phyloP scores from a whole-genome alignment of 257 asterid genomes.

The Thymus mandschuricus region DNA sequence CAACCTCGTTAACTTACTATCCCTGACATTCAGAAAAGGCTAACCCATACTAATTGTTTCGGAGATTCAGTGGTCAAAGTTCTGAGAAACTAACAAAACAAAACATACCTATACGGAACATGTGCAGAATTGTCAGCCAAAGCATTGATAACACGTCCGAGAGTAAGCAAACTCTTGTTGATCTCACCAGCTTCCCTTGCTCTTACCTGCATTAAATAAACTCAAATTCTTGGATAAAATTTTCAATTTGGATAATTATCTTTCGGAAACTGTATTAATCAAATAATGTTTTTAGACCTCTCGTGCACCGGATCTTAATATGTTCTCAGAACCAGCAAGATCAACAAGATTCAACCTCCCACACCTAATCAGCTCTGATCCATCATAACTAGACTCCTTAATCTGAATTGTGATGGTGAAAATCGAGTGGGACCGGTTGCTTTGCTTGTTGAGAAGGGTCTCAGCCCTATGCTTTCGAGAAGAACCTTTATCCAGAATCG shows the following conservation, averaged over 20 bases:
- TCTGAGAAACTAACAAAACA: neutral
- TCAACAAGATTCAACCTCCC: constrained; percentile 67
- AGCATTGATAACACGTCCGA: constrained; percentile 63
- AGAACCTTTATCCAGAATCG: constrained; percentile 55
- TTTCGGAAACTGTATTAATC: neutral
- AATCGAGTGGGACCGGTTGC: constrained; percentile 66
- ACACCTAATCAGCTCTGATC: constrained; percentile 55
- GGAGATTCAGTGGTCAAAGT: neutral
- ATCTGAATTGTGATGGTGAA: constrained; percentile 55
- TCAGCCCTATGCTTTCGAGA: constrained; percentile 51
- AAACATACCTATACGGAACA: constrained; percentile 59
- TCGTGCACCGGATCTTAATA: constrained; percentile 58
- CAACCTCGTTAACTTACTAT: constrained; percentile 68
- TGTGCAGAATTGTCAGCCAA: constrained; percentile 60
- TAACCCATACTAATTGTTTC: neutral
- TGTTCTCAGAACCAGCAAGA: constrained; percentile 72
- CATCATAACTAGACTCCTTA: constrained; percentile 46
- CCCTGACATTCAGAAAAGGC: constrained; percentile 42
- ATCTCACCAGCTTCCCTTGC: constrained; percentile 80
- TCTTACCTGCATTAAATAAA: constrained; percentile 42
- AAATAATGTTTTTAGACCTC: constrained; percentile 35
- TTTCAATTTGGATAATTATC: neutral
- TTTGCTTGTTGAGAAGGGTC: constrained; percentile 57
- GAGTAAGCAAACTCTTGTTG: constrained; percentile 65
- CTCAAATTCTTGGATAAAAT: neutral